These are phyloP conservation scores for Talaromyces albobiverticillius DNA, from an alignment of 2,329 filamentous ascomycete species.

Conservation along the genomic window DNA sequence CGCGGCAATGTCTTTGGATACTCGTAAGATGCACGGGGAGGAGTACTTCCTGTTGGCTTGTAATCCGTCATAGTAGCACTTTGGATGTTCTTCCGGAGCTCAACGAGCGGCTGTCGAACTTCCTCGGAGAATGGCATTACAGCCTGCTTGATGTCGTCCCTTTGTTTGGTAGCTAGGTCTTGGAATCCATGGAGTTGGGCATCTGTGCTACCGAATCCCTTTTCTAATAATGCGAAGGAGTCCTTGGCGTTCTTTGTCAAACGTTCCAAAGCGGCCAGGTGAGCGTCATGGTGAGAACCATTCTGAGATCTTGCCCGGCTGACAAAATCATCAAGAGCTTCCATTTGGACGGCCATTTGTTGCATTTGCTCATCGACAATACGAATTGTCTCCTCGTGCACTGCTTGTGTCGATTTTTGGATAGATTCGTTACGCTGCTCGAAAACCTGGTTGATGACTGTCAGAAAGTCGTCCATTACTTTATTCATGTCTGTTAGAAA, in stretches of 20 bases:
- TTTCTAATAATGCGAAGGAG: slow-evolving; percentile 69
- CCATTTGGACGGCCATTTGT: slow-evolving; percentile 85
- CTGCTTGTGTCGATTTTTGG: slow-evolving; percentile 76
- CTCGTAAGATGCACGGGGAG: slow-evolving; percentile 75
- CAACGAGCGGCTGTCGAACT: slow-evolving; percentile 66
- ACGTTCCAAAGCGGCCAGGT: slow-evolving; percentile 62
- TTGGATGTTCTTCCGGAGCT: slow-evolving; percentile 68
- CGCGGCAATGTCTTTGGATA: slow-evolving; percentile 76
- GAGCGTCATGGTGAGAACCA: slow-evolving; percentile 68
- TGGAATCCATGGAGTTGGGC: slow-evolving; percentile 67
- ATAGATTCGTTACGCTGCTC: slow-evolving; percentile 80
- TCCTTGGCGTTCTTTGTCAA: slow-evolving; percentile 68
- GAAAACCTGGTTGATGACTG: slow-evolving; percentile 53
- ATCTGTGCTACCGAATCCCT: slow-evolving; percentile 67
- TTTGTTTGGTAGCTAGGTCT: slow-evolving; percentile 62
- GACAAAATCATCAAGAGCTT: slow-evolving; percentile 86
- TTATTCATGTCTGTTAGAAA: neutral
- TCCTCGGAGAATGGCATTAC: slow-evolving; percentile 59
- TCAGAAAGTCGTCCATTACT: slow-evolving; percentile 23
- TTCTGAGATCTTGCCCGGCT: slow-evolving; percentile 78
- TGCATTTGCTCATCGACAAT: slow-evolving; percentile 87
- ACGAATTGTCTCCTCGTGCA: slow-evolving; percentile 84
- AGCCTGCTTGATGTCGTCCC: slow-evolving; percentile 56
- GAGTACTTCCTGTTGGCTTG: slow-evolving; percentile 78
- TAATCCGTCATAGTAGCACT: slow-evolving; percentile 72